phyloP scores from a whole-genome alignment of 768 basidiomycete genomes.

The Tulasnella sp. region DNA sequence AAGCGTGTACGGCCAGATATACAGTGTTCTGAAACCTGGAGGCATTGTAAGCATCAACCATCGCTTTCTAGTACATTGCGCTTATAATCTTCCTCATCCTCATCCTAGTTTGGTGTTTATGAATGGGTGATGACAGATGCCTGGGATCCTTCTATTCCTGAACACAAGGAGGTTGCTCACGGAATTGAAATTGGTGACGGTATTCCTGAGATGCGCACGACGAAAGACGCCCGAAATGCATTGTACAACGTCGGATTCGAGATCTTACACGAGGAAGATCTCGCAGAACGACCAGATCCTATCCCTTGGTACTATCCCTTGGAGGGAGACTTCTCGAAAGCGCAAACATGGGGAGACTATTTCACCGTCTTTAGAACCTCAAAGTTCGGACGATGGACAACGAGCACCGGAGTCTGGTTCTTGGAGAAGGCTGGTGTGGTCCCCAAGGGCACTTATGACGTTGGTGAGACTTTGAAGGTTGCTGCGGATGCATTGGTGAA shows the following conservation, averaged over 20 bases:
- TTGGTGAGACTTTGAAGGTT: constrained; percentile 76
- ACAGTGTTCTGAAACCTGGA: constrained; percentile 89
- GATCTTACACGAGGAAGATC: constrained; percentile 84
- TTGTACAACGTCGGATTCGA: constrained; percentile 73
- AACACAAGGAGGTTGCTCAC: constrained; percentile 85
- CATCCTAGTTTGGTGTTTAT: constrained; percentile 79
- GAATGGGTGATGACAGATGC: constrained; percentile 98
- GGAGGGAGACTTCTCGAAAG: constrained; percentile 83
- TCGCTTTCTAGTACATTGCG: not conserved
- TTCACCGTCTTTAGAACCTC: constrained; percentile 84
- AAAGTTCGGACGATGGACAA: constrained; percentile 71
- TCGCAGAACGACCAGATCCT: constrained; percentile 67
- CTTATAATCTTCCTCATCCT: not conserved
- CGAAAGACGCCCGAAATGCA: constrained; percentile 57
- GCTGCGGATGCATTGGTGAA: constrained; percentile 68
- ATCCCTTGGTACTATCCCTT: constrained; percentile 95
- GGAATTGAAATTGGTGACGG: constrained; percentile 90
- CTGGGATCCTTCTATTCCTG: constrained; percentile 75
- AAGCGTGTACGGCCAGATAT: constrained; percentile 87
- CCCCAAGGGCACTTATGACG: constrained; percentile 85
- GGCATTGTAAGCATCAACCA: constrained; percentile 54
- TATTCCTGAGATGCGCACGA: constrained; percentile 90
- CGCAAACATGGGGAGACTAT: constrained; percentile 88
- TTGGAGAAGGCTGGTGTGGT: constrained; percentile 67
- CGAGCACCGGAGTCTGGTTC: constrained; percentile 61